Evolutionary conservation across 73 alveolate species (phyloP), one percentile per base, ranked within the genome.

Genomic region (Stentor roeselii): DNA sequence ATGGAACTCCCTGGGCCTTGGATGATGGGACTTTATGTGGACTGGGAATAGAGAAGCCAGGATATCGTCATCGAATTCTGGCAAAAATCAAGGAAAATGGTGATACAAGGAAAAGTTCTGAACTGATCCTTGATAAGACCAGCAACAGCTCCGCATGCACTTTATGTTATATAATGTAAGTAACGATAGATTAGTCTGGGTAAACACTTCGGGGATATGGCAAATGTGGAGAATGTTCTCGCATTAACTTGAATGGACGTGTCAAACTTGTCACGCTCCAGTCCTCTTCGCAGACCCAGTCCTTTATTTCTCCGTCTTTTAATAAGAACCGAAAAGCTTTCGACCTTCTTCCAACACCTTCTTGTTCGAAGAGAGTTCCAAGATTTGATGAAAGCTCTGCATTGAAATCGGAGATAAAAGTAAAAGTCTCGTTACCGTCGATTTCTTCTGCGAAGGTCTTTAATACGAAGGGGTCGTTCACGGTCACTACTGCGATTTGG

Each of bases 401-500:
- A 27, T 67, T 27, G 27, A 21, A 67, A 32, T 67, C 80, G 34
- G 42, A 27, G 21, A 67, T 67, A 67, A 30, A 67, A 2, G 2
- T 34, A 15, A 67, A 21, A 1, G 21, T 67, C 1, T 67, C 80
- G 21, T 67, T 40, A 67, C 15, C n/a, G 41, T 67, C 80, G 34
- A 67, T 32, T 67, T 67, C 80, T 67, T 67, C 80, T 1, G 80
- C 80, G 34, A 67, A 67, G 14, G 80, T 67, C 34, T 67, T 21
- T 67, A 67, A 67, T 21, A 2, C 37, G 34, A 21, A 67, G 14
- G 80, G 80, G 34, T 67, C 80, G 2, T 67, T 67, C 0, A 67
- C 41, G 37, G 50, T 21, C 27, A 67, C 27, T 0, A 67, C 80
- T 27, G 41, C n/a, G 34, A 67, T 67, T 67, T 67, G 37, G 80